Percentiles rank a stretch among this genome's conserved stretches.
These are phyloP conservation scores for Draba incana DNA, from an alignment of 345 rosid genomes.

Conservation along the genomic window DNA sequence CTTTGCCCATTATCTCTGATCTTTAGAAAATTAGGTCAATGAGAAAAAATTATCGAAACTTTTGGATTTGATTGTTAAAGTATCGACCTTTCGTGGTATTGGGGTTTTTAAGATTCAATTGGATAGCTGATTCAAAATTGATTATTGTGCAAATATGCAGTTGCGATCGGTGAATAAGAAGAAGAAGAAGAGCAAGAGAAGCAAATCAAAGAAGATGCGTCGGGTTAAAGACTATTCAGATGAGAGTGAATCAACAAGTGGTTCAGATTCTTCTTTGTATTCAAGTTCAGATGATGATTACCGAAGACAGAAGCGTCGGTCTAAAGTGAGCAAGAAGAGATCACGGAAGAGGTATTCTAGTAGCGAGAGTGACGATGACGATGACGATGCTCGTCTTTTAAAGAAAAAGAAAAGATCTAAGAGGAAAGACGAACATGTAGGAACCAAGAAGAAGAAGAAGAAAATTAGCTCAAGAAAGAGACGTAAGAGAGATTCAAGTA, in stretches of 20 bases:
- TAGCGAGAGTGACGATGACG: slow-evolving; percentile 43
- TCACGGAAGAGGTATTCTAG: slow-evolving; percentile 50
- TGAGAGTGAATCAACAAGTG: slow-evolving; percentile 49
- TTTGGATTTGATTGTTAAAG: slow-evolving; percentile 18
- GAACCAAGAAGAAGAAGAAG: slow-evolving; percentile 44
- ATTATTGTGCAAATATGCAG: slow-evolving; percentile 55
- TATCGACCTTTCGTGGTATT: background rate
- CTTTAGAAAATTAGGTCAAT: background rate
- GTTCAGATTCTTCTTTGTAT: slow-evolving; percentile 49
- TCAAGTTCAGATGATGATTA: slow-evolving; percentile 58
- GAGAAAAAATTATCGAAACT: background rate
- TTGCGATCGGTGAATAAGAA: slow-evolving; percentile 55
- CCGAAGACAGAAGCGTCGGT: slow-evolving; percentile 52
- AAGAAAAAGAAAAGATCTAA: slow-evolving; percentile 52
- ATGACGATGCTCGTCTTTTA: slow-evolving; percentile 15
- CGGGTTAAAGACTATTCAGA: slow-evolving; percentile 46
- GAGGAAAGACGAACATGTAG: slow-evolving; percentile 41
- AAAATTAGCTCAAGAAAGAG: slow-evolving; percentile 46
- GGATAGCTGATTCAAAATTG: slow-evolving; percentile 6
- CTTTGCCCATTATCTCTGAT: slow-evolving; percentile 11
- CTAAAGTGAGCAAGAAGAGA: slow-evolving; percentile 62
- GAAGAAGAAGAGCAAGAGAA: slow-evolving; percentile 56
- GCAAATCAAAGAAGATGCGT: slow-evolving; percentile 59
- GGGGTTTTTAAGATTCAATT: background rate
- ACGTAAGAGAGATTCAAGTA: slow-evolving; percentile 50